Conservation (phyloP, 164 flowering plant species). For the Magnolia kwangsiensis region DNA sequence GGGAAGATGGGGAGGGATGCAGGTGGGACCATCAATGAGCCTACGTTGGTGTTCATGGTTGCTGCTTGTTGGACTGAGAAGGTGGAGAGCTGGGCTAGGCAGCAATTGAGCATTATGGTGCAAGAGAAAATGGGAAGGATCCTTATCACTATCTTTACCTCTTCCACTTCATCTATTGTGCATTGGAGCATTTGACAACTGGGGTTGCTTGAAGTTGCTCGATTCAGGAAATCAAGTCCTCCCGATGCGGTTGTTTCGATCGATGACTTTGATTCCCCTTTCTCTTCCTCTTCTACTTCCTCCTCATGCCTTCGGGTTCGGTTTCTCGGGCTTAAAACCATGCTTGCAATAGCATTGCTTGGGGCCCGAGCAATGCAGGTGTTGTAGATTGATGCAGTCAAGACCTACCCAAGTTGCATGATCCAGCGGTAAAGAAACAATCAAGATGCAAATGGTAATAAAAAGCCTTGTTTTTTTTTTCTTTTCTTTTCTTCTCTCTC, state of each 20-base stretch:
- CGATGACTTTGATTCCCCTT: slow-evolving; percentile 4
- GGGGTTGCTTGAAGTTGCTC: slow-evolving; percentile 37
- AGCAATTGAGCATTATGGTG: slow-evolving; percentile 86
- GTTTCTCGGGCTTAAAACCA: slow-evolving; percentile 33
- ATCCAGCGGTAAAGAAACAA: background rate
- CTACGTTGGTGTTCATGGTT: slow-evolving; percentile 82
- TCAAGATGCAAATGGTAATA: background rate
- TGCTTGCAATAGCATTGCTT: slow-evolving; percentile 39
- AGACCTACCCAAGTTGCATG: slow-evolving; percentile 32
- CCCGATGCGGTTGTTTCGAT: slow-evolving; percentile 19
- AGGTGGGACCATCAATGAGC: slow-evolving; percentile 66
- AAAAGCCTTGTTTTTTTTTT: too few species aligned
- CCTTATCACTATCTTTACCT: slow-evolving; percentile 59
- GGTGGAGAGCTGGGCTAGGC: slow-evolving; percentile 94
- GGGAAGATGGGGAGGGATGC: slow-evolving; percentile 92
- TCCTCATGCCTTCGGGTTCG: slow-evolving; percentile 15
- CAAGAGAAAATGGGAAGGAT: slow-evolving; percentile 71
- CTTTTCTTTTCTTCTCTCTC: too few species aligned
- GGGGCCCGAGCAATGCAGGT: slow-evolving; percentile 19
- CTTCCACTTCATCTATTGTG: slow-evolving; percentile 61
- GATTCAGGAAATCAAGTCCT: slow-evolving; percentile 48
- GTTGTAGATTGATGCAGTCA: slow-evolving; percentile 45
- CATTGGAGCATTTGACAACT: slow-evolving; percentile 37
- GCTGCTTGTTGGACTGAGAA: slow-evolving; percentile 94
- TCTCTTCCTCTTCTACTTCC: slow-evolving; percentile 8